Evolutionary conservation across 2,329 filamentous ascomycete species (phyloP).

Genomic region (Fusarium neocosmosporiellum): DNA sequence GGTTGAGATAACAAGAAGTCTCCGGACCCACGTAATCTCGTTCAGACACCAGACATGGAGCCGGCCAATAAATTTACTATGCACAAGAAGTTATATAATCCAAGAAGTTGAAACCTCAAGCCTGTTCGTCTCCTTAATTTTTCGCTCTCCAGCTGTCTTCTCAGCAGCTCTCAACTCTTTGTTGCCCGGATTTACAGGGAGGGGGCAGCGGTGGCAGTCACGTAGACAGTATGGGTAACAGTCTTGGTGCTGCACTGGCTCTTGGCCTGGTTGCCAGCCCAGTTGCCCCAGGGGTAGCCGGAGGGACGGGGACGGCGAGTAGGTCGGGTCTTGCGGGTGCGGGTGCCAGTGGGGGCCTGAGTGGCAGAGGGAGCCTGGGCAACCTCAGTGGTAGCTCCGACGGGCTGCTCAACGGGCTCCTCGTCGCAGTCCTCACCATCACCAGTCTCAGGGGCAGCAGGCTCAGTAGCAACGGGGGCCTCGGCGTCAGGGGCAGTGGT

Average conservation of each 20-base stretch:
- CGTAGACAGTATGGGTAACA: constrained; percentile 38
- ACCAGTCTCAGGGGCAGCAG: constrained; percentile 4
- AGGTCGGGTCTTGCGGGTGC: constrained; percentile 11
- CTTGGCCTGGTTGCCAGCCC: constrained; percentile 4
- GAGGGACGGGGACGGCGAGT: constrained; percentile 28
- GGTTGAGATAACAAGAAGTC: neutral
- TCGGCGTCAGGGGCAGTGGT: neutral
- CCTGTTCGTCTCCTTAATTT: neutral
- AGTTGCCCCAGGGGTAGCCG: constrained; percentile 3
- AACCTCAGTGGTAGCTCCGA: neutral
- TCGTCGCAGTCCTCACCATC: constrained; percentile 16
- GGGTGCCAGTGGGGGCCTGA: constrained; percentile 21
- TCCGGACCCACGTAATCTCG: constrained; percentile 5
- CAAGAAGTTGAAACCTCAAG: neutral
- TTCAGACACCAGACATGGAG: constrained; percentile 4
- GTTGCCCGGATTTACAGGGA: neutral
- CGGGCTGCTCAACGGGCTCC: constrained; percentile 8
- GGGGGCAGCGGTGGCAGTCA: constrained; percentile 31
- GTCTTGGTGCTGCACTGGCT: constrained; percentile 29
- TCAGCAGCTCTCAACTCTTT: neutral
- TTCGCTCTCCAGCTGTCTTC: neutral
- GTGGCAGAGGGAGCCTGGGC: constrained; percentile 3
- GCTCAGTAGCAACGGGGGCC: neutral
- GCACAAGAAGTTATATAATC: constrained; percentile 14
- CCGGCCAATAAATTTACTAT: constrained; percentile 16